A percentile compares a stretch with the other conserved stretches of the same genome.
These are phyloP conservation scores for Apiospora saccharicola DNA, from an alignment of 2,329 filamentous ascomycete species.

Conservation along the genomic window DNA sequence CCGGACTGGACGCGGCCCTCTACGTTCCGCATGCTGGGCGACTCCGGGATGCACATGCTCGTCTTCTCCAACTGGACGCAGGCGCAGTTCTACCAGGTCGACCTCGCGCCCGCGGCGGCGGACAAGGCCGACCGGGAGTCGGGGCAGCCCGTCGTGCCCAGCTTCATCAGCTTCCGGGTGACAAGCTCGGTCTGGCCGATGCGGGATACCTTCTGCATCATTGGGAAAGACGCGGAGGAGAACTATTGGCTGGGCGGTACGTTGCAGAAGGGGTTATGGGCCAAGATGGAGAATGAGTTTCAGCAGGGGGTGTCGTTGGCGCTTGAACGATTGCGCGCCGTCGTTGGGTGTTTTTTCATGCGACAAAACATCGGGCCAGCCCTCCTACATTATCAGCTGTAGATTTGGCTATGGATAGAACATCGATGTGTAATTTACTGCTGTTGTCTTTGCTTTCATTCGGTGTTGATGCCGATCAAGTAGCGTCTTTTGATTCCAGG, in stretches of 20 bases:
- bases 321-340: background rate
- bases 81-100: slow-evolving; percentile 9
- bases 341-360: background rate
- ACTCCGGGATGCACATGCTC: background rate
- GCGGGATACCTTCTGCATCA: background rate
- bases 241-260: background rate
- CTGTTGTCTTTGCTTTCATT: background rate
- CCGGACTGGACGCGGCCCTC: background rate
- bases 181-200: background rate
- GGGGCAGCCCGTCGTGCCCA: background rate
- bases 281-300: background rate
- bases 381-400: background rate
- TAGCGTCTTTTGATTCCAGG: background rate
- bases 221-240: background rate
- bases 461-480: background rate
- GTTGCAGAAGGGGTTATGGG: slow-evolving; percentile 4
- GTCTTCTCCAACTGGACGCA: slow-evolving; percentile 16
- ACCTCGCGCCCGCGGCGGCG: background rate
- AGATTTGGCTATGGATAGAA: background rate
- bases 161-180: background rate
- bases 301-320: background rate
- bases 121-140: background rate
- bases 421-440: background rate
- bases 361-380: background rate
- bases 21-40: background rate